Base-by-base conservation (phyloP, 805 yeast species). In the Metschnikowia cerradonensis region DNA sequence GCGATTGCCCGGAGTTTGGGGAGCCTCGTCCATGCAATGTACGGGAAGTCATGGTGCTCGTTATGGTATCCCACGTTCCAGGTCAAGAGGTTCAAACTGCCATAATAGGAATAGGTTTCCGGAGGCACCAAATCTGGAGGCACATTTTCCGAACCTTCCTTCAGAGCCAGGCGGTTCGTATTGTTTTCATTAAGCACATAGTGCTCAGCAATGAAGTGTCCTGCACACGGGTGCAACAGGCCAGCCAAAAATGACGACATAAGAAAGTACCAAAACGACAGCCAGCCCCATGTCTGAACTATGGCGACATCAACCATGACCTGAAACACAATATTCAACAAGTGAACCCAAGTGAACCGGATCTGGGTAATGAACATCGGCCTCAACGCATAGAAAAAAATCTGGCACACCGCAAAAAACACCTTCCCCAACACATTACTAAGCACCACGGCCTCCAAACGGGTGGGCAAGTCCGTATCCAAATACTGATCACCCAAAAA, bases 31-130 rank as follows among this genome's bases (percentile, higher is more conserved):
- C 97, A 90, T 0, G 97, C 92, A 59, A 90, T 79, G 65, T 84
- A 90, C 1, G 97, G 97, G 76, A 90, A 90, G 70, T 90, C 97
- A 64, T 90, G 97, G 67, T 90, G 97, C 67, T 90, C 97, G 61
- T 88, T 90, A 67, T 90, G 97, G 64, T 88, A 82, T 2, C 97
- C 97, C 7, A 90, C 97, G 60, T 90, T 90, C 92, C 96, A 90
- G 1, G 94, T 88, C 56, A 91, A 70, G 37, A 76, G 52, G 63
- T 90, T 90, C 57, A 90, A 75, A 23, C 81, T 69, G 0, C 97
- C 97, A 61, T 90, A 90, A 69, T 90, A 90, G 6, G 95, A 86
- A 63, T 84, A 90, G 0, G 97, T 90, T 64, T 90, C 97, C 7
- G 80, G 71, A 0, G 92, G 91, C 23, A 70, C 57, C 26, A 68